Base-by-base conservation (phyloP, 768 basidiomycete genomes). In the Mycena capillaripes region DNA sequence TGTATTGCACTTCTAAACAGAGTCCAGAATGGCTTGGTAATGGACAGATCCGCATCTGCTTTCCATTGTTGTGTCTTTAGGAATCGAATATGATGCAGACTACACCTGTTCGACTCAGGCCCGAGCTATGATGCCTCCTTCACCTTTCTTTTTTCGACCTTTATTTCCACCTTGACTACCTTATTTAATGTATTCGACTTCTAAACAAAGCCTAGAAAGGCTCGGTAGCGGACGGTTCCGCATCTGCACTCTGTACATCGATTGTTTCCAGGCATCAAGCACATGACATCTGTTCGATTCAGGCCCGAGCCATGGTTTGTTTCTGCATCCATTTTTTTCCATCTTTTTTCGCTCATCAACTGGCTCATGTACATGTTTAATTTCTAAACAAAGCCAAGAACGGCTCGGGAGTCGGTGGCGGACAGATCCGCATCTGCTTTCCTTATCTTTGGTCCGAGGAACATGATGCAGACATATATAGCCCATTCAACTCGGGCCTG, bases 31-130 rank as follows among this genome's bases (percentile, higher is more conserved):
- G 58, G 58, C 58, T 60, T 16, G 16, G 58, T 60, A 29, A 40
- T n/a, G 40, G 40, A 44, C 25, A n/a, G 40, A 40, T 42, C 58
- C 25, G 40, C 48, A 40, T 63, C 50, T 63, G 48, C 48, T 36
- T 52, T 50, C 32, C 0, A 16, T 56, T n/a, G n/a, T n/a, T n/a
- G n/a, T 64, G 27, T 19, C n/a, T n/a, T n/a, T n/a, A n/a, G 4
- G 5, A 10, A 2, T 6, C 17, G 3, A 19, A 17, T 7, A 7
- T 50, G 1, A 23, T 32, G 44, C 44, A 32, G 42, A 46, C 7
- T 36, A 6, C 4, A 17, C 50, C 52, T 55, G 63, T 60, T 63
- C 30, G 32, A 63, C 61, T 62, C 60, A 48, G 60, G 60, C 60
- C 60, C 17, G 46, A 62, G 44, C 60, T 44, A 46, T 52, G 6